Evolutionary conservation across 75 land plant species (phyloP), one percentile per base, ranked within the genome.

Genomic region (Larix kaempferi): DNA sequence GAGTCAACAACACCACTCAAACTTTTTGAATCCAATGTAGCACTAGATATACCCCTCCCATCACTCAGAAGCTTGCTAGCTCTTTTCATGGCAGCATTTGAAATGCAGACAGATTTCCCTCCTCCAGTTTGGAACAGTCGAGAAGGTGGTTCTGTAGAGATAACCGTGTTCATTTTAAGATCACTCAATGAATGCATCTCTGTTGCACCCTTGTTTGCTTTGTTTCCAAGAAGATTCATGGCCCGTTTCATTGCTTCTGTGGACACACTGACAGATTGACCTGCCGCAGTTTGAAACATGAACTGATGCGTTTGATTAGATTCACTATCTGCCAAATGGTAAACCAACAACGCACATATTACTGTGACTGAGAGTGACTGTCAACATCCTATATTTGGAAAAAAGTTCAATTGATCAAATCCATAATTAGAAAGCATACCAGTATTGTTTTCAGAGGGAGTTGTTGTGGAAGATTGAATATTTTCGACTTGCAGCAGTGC

Each of bases 1-100:
- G 52, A 67, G 52, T 39, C 21, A 15, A 14, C 19, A 29, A 65
- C 3, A 17, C 39, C 39, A 69, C 52, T n/a, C 72, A n/a, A 69
- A 21, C 25, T 41, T 69, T 69, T 52, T n/a, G 8, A 21, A 69
- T n/a, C 23, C 39, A 19, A 39, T 67, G 71, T 33, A 39, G 22
- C 71, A 39, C 23, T 37, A 41, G 71, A 67, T 67, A 39, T 21
- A 39, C 2, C 71, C 35, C 44, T 67, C 71, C 35, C 39, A 16
- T 89, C 84, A 64, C 93, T 86, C 73, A 93, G 88, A 59, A 91
- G 87, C 57, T 84, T 83, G 35, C 80, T 84, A 75, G 96, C 91
- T 44, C 84, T 78, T 61, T 88, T 61, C 81, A 91, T 64, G 58
- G 93, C 88, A 81, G 83, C 80, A 82, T 73, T 80, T 13, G 93